Percentiles rank a stretch among this genome's conserved stretches.
phyloP scores from a whole-genome alignment of 139 green algal genomes.

The Gonium pectorale region DNA sequence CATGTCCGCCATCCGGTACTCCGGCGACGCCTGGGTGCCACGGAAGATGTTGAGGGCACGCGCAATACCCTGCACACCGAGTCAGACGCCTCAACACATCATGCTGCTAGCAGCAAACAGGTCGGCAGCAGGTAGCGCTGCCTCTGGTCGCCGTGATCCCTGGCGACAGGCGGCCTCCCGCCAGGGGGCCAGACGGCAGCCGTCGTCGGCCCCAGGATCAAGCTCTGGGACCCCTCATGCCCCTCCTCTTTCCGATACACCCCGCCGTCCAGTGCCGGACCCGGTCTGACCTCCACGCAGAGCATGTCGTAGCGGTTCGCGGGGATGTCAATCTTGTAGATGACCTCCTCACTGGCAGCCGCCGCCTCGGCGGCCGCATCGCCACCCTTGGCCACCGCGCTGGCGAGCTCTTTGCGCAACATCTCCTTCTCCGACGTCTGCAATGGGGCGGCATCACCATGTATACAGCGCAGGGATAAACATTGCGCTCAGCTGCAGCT shows the following conservation, averaged over 20 bases:
- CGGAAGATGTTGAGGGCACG: conserved; percentile 97
- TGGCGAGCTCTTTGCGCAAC: conserved; percentile 87
- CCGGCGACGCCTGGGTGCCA: conserved; percentile 62
- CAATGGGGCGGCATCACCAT: background rate
- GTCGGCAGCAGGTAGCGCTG: too few relatives aligned
- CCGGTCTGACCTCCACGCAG: conserved; percentile 86
- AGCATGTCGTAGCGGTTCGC: conserved; percentile 99
- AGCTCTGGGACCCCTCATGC: too few relatives aligned
- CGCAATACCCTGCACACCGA: conserved; percentile 92
- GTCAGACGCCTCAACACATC: too few relatives aligned
- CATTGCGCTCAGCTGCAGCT: too few relatives aligned
- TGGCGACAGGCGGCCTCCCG: too few relatives aligned
- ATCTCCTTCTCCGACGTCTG: conserved; percentile 95
- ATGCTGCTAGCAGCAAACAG: too few relatives aligned
- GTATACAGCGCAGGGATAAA: too few relatives aligned
- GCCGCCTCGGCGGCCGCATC: conserved; percentile 32
- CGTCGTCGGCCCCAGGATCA: too few relatives aligned
- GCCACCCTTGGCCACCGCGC: conserved; percentile 24
- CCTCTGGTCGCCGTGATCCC: too few relatives aligned
- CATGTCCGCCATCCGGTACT: conserved; percentile 88
- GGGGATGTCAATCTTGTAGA: conserved; percentile 99
- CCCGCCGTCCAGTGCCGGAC: background rate
- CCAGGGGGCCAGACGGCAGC: too few relatives aligned
- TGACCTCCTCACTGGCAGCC: conserved; percentile 84
- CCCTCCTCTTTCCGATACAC: background rate